Base-by-base conservation (phyloP, 1,284 basidiomycete species). In the Cryptococcus hybrid region DNA sequence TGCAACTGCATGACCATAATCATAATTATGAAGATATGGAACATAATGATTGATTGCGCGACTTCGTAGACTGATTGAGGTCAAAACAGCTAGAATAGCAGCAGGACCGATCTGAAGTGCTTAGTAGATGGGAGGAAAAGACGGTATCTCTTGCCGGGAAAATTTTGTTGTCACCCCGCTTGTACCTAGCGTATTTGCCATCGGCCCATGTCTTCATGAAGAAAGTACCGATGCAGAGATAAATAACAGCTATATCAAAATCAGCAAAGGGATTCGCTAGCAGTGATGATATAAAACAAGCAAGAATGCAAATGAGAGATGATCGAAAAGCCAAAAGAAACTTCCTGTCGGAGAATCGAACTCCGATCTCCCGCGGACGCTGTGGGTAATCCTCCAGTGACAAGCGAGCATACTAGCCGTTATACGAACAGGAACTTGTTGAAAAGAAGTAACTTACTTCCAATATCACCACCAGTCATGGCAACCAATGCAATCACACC, bases 141-240 rank as follows among this genome's bases (percentile, higher is more conserved):
- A 61, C 69, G 69, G 69, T 73, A 76, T 58, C 74, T 65, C 52
- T 63, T 71, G 36, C 73, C 74, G 7, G 74, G 65, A 73, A 76
- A 24, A 70, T 66, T 62, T 88, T 85, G 66, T 85, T 86, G 42
- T 91, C 90, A 69, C 98, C 94, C 73, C 88, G 91, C 82, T 87
- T 92, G 81, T 99, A 99, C 59, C 84, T 84, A 60, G 80, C 82
- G 74, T 97, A 93, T 81, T 97, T 99, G 82, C 94, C 93, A 47
- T 85, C 71, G 9, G 95, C 93, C 96, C 95, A 99, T 9, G 85
- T 67, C 30, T 82, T 80, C 92, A 98, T 98, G 67, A 88, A 88
- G 43, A 69, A 84, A 0, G 82, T 81, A 3, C 85, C 84, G 51
- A 91, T 84, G 15, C 81, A 79, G 47, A 87, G 78, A 78, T 97